phyloP scores from a whole-genome alignment of 495 filamentous ascomycete species.

The Xylaria sp. region DNA sequence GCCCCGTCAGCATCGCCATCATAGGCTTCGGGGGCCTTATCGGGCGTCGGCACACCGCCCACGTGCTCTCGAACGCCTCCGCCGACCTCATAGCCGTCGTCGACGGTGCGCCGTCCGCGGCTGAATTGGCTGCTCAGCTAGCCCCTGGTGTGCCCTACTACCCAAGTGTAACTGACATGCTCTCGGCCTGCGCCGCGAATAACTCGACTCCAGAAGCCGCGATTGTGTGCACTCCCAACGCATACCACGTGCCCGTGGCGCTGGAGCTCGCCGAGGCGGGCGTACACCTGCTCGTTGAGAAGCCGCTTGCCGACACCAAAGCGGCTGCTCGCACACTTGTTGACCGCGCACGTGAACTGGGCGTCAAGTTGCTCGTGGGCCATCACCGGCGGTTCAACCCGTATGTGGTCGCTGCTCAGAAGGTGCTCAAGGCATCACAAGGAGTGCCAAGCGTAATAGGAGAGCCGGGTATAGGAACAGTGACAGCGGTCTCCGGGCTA shows the following conservation, averaged over 20 bases:
- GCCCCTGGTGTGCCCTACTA: conserved; percentile 42
- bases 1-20: conserved; percentile 47
- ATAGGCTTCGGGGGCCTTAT: conserved; percentile 63
- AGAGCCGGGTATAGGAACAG: conserved; percentile 47
- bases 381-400: conserved; percentile 69
- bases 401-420: conserved; percentile 59
- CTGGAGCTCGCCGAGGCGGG: conserved; percentile 56
- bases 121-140: conserved; percentile 4
- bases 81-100: conserved; percentile 60
- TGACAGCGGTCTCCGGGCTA: conserved; percentile 62
- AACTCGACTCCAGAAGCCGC: conserved; percentile 56
- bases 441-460: not conserved
- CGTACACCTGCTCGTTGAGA: conserved; percentile 65
- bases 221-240: conserved; percentile 67
- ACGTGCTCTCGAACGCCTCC: conserved; percentile 53
- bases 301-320: conserved; percentile 60
- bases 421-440: conserved; percentile 40
- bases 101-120: conserved; percentile 38
- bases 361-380: conserved; percentile 61
- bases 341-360: conserved; percentile 25
- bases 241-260: conserved; percentile 60
- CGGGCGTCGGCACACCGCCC: conserved; percentile 62
- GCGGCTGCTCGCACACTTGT: conserved; percentile 29
- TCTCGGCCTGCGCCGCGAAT: conserved; percentile 41
- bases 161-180: conserved; percentile 49